Base-by-base conservation (phyloP, 139 green algal species). In the Chlorella sp. region DNA sequence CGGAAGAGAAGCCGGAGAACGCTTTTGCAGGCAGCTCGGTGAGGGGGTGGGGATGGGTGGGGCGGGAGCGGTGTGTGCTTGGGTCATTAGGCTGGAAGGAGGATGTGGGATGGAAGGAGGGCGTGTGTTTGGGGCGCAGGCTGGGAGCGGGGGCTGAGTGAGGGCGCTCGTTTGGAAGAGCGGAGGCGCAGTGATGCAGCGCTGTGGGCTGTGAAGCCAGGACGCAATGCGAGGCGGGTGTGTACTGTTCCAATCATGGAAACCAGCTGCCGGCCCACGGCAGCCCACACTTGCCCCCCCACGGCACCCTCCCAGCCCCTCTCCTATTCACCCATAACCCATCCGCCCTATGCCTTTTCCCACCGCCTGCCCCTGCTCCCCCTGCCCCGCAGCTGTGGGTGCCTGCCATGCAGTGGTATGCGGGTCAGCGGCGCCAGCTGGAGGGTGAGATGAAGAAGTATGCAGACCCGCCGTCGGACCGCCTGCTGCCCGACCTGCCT, bases 401-500 rank as follows among this genome's bases (percentile, higher is more conserved):
- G 57, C 66, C 85, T 9, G 76, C 93, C 2, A 93, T 97, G 92
- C 64, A 91, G 40, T 95, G 90, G 71, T 97, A 97, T 73, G 68
- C 94, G 30, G 86, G 91, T 5, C 77, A 94, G 40, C 92, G 96
- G 12, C 83, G 85, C 11, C 68, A 95, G 36, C 66, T 97, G 19
- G 92, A 96, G 88, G 85, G 75, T 3, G 89, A 95, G 80, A 87
- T 97, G 37, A 95, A 95, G 66, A 96, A 96, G 83, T 99, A 96
- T 86, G 94, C 96, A 11, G 96, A 98, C 85, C 97, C 97, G 19
- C 95, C 95, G 9, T 97, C 94, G 53, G 96, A 99, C 88, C 93
- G 94, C 66, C 96, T 99, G 64, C 95, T 99, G 76, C 98, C 98
- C 0, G 97, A 99, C 91, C 94, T 98, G 75, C 94, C 91, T 0